Base-by-base conservation (phyloP, 176 grass and related monocot genomes). In the Oryza brachyantha region DNA sequence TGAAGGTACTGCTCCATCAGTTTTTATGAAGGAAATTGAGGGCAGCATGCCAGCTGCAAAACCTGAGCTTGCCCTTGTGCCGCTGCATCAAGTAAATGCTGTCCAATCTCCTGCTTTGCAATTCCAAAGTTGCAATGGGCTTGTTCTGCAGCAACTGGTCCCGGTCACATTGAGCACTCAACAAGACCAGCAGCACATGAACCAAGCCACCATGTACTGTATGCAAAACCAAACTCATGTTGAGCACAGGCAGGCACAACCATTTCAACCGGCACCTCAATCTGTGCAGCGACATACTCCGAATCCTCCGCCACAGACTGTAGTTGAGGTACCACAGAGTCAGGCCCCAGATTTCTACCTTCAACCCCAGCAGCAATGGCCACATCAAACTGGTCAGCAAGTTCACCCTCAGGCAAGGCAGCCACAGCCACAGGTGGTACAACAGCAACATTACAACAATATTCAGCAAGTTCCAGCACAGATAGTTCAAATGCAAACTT, bases 31-130 rank as follows among this genome's bases (percentile, higher is more conserved):
- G 62, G 85, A 85, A 66, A 84, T 79, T 77, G 89, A 94, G 25
- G 86, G 86, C 5, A 66, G 64, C 39, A 73, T 64, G 80, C 81
- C 85, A 40, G 42, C 79, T 42, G 40, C 77, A 76, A 91, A 84
- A 13, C 83, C 89, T 11, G 90, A 94, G 16, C 78, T 99, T 63
- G 86, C 92, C 42, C 88, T 95, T 32, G 96, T 89, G 40, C 90
- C 90, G 3, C 61, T 88, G 75, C 92, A 74, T 25, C 91, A 88
- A 73, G 63, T 85, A 84, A 86, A 81, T 63, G 29, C 76, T 71
- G 29, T 40, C 11, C 81, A 83, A 11, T 88, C 90, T 68, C 81
- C 88, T 77, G 82, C 81, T 59, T 64, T 83, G 75, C 88, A 77
- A 69, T 78, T 81, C 60, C 88, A 79, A 81, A 87, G 81, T 59